Percentiles rank a stretch among this genome's conserved stretches.
Evolutionary conservation across 2,329 filamentous ascomycete genomes (phyloP).

Genomic region (Phialemoniopsis sp.): DNA sequence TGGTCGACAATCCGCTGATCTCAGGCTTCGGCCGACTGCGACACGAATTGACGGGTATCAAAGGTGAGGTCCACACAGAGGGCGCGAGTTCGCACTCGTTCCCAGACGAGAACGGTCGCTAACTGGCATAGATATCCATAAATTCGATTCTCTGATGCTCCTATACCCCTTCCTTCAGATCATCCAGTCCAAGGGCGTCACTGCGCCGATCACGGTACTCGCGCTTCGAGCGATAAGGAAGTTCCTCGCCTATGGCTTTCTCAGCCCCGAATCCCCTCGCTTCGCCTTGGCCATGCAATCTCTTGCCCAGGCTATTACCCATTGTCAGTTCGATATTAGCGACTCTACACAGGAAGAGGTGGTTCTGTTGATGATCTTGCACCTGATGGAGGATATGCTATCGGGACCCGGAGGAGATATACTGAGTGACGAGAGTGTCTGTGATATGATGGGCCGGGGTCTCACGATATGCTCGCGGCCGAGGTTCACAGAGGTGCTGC

Average conservation of each 20-base stretch:
- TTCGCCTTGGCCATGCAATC: conserved; percentile 91
- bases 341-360: conserved; percentile 94
- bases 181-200: conserved; percentile 92
- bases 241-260: conserved; percentile 92
- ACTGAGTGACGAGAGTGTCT: conserved; percentile 96
- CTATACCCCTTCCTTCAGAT: conserved; percentile 94
- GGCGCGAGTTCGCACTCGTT: neutral
- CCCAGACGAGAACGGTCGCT: neutral
- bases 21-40: conserved; percentile 88
- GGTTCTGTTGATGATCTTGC: conserved; percentile 87
- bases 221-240: conserved; percentile 92
- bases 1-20: conserved; percentile 96
- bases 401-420: conserved; percentile 88
- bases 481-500: conserved; percentile 83
- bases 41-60: conserved; percentile 81
- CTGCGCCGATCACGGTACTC: conserved; percentile 91
- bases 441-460: conserved; percentile 98
- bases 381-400: conserved; percentile 98
- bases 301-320: conserved; percentile 89
- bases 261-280: conserved; percentile 78
- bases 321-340: conserved; percentile 95
- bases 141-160: conserved; percentile 84
- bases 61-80: conserved; percentile 48
- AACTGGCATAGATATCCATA: conserved; percentile 63
- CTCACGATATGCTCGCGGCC: conserved; percentile 96